Evolutionary conservation across 495 filamentous ascomycete genomes (phyloP).

Genomic region (Penicillium robsamsonii): DNA sequence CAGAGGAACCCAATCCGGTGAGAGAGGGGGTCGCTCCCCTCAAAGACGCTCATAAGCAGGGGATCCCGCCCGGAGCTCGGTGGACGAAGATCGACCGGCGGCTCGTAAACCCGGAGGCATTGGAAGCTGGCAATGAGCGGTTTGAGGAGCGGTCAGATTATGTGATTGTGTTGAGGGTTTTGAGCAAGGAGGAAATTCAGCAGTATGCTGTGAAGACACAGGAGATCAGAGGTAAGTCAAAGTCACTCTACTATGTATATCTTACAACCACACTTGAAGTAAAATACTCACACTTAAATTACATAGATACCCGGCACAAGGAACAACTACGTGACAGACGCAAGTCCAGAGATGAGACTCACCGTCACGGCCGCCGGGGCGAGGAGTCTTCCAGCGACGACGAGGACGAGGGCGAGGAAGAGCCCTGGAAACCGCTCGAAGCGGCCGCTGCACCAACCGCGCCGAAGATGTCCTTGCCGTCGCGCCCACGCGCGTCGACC

Average conservation of each 20-base stretch:
- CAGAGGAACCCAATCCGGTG: conserved; percentile 73
- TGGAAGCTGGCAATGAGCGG: conserved; percentile 73
- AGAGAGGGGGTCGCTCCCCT: conserved; percentile 85
- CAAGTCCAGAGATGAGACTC: conserved; percentile 31
- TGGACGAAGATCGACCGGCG: conserved; percentile 88
- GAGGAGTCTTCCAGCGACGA: conserved; percentile 43
- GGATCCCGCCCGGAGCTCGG: conserved; percentile 72
- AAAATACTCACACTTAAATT: conserved; percentile 12
- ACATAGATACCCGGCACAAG: conserved; percentile 36
- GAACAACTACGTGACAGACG: conserved; percentile 38
- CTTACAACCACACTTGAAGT: not conserved
- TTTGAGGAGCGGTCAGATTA: conserved; percentile 79
- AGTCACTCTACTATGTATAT: not conserved
- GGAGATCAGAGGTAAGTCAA: conserved; percentile 65
- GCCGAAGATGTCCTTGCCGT: conserved; percentile 18
- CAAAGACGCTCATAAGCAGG: conserved; percentile 72
- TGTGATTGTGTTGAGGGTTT: conserved; percentile 78
- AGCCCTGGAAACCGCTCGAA: conserved; percentile 36
- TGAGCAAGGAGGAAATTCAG: conserved; percentile 80
- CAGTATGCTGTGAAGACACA: conserved; percentile 71
- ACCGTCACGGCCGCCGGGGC: conserved; percentile 31
- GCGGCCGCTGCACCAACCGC: conserved; percentile 20
- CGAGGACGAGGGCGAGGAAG: conserved; percentile 38
- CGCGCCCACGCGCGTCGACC: conserved; percentile 18
- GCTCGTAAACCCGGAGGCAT: conserved; percentile 77